phyloP scores from a whole-genome alignment of 2,329 filamentous ascomycete species.

The Periconia sp. region DNA sequence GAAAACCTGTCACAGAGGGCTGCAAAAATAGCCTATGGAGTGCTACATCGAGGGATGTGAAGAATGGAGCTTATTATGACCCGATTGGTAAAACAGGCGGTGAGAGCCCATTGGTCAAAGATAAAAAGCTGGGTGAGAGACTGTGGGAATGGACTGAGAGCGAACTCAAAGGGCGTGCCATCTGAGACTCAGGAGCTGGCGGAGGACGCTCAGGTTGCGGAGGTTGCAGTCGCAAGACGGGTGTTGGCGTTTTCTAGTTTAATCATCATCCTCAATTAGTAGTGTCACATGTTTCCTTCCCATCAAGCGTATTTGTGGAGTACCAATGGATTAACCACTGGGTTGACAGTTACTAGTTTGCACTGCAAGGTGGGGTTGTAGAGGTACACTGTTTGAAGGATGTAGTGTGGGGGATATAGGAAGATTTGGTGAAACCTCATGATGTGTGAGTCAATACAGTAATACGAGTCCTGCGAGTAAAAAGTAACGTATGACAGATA shows the following conservation, averaged over 20 bases:
- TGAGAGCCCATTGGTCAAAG: slow-evolving; percentile 4
- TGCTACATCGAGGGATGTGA: slow-evolving; percentile 37
- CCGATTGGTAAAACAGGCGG: slow-evolving; percentile 15
- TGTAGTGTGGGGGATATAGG: background rate
- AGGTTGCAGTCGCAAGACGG: too few species aligned
- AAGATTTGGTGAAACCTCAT: background rate
- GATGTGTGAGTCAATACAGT: background rate
- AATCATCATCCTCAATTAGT: background rate
- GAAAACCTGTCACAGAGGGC: slow-evolving; percentile 37
- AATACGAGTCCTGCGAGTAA: background rate
- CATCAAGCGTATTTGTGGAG: too few species aligned
- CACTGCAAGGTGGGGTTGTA: background rate
- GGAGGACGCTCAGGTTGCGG: too few species aligned
- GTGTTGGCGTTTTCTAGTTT: background rate
- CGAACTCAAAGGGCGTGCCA: background rate
- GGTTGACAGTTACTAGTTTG: background rate
- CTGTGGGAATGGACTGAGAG: slow-evolving; percentile 23
- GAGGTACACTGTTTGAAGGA: background rate
- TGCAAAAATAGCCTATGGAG: slow-evolving; percentile 48
- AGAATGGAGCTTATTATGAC: slow-evolving; percentile 42
- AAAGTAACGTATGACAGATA: background rate
- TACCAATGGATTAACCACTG: too few species aligned
- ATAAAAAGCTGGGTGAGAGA: slow-evolving; percentile 9
- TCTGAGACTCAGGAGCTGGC: background rate
- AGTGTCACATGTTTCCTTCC: too few species aligned